Evolutionary conservation across 176 grass and related monocot genomes (phyloP).

Genomic region (Aegilops sharonensis): DNA sequence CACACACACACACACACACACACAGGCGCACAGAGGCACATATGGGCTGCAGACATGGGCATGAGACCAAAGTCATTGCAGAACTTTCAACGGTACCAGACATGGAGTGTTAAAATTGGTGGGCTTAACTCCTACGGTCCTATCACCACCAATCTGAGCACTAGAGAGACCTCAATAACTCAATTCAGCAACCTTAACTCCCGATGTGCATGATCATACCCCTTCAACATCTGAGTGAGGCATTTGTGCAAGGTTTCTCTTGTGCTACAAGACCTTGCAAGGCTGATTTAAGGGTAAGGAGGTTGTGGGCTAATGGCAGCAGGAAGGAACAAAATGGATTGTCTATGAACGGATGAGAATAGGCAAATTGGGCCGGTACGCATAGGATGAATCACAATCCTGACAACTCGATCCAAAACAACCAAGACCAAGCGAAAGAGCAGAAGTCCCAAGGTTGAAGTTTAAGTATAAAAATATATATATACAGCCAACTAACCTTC

Average conservation of each 20-base stretch:
- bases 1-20: no score
- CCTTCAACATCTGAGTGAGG: neutral
- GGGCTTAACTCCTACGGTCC: neutral
- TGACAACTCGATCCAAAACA: slow-evolving; percentile 2
- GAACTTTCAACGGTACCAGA: neutral
- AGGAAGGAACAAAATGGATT: neutral
- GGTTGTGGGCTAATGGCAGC: neutral
- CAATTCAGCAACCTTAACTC: neutral
- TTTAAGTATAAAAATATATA: neutral
- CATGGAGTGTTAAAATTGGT: neutral
- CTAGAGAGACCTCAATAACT: neutral
- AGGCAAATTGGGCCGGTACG: neutral
- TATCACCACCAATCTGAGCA: neutral
- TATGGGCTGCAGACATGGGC: neutral
- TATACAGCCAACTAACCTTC: neutral
- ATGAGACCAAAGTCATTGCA: neutral
- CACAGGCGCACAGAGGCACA: no score
- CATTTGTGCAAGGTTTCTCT: neutral
- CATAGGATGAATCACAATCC: neutral
- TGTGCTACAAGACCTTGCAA: slow-evolving; percentile 10
- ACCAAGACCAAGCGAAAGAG: neutral
- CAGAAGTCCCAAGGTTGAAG: neutral
- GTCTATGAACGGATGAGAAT: neutral
- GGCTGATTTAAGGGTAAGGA: neutral
- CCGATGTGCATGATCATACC: neutral